Percentiles rank a stretch among this genome's conserved stretches.
Conservation (phyloP, 257 asterid species). For the Cinchona pubescens region DNA sequence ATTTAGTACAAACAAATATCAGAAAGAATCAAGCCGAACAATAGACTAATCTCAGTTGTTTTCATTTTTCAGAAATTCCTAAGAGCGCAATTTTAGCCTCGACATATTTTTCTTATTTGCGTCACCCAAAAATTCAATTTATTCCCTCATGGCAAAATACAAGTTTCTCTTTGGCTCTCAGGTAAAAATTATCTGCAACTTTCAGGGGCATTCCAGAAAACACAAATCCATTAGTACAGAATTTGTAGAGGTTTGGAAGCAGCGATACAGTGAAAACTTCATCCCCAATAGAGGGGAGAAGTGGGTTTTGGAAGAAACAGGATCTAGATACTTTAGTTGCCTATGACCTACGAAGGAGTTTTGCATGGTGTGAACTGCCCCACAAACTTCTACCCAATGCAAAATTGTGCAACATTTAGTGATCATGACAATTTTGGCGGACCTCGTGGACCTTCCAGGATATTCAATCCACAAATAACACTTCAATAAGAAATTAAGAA, state of each 20-base stretch:
- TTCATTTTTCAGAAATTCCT: neutral
- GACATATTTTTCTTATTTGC: neutral
- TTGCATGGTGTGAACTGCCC: neutral
- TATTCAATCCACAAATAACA: neutral
- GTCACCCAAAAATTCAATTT: neutral
- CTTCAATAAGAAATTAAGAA: neutral
- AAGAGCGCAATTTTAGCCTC: neutral
- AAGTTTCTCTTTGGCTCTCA: conserved; percentile 1
- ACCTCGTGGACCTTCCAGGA: too few relatives aligned
- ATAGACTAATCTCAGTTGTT: neutral
- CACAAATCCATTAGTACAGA: neutral
- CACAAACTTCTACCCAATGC: neutral
- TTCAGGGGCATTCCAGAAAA: neutral
- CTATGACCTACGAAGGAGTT: too few relatives aligned
- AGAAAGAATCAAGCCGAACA: neutral
- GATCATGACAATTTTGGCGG: neutral
- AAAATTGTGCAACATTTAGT: neutral
- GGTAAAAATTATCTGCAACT: neutral
- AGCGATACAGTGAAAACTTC: neutral
- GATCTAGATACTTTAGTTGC: neutral
- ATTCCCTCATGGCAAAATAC: neutral
- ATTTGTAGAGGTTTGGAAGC: neutral
- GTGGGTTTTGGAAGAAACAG: neutral
- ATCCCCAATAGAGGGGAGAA: neutral
- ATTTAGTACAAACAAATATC: neutral